Base-by-base conservation (phyloP, 306 rosid species). In the Castanea crenata region DNA sequence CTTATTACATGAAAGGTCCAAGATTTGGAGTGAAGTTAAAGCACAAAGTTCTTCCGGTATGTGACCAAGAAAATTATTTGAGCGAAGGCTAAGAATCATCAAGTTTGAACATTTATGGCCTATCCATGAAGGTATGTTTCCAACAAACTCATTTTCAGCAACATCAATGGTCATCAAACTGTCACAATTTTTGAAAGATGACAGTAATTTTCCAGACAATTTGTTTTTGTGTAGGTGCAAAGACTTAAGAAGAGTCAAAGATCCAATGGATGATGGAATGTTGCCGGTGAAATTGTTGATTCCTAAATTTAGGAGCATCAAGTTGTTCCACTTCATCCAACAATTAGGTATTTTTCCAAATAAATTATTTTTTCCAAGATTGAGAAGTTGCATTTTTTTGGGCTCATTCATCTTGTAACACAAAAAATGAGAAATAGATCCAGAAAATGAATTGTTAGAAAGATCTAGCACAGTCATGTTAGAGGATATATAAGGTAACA, bases 241-340 rank as follows among this genome's bases (percentile, higher is more conserved):
- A 15, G 85, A 52, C 20, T 5, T 0, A 2, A 84, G 78, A 21
- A 8, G 3, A 2, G 5, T 3, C 34, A 80, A 74, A 9, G 75
- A 80, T 18, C 82, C 82, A 11, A 80, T 68, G 35, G 85, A 80
- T 61, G n/a, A 4, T 18, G 87, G 87, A 57, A 84, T 57, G 31
- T 77, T 18, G 38, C 81, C 83, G 44, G 38, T 65, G 10, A 85
- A 6, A 13, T 75, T 64, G 25, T 82, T 85, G 29, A 27, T 70
- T 3, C 31, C 82, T 67, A 85, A 72, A 2, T 78, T 58, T 46
- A 46, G 14, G 15, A 3, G 0, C 3, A 0, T 0, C 52, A 46
- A 46, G 1, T 2, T 2, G 1, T n/a, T 0, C 78, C 78, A 77
- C 8, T 55, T 19, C 71, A 9, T 44, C 78, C 78, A 82, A 77